Percentiles rank a stretch among this genome's conserved stretches.
Conservation (phyloP, 176 grass and related monocot genomes). For the Ensete glaucum region DNA sequence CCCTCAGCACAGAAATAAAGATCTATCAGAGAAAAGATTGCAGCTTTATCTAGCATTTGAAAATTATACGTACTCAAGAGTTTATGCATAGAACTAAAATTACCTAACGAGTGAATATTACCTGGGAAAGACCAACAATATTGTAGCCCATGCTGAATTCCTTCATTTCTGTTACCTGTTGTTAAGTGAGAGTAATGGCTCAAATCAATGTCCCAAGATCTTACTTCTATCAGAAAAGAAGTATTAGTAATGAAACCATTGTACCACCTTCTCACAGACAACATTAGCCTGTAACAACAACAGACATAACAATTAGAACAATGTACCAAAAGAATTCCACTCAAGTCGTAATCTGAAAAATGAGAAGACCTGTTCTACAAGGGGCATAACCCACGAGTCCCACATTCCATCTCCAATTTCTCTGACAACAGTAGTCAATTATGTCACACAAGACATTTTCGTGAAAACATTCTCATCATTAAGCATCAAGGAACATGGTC, state of each 20-base stretch:
- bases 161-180: conserved; percentile 79
- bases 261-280: conserved; percentile 82
- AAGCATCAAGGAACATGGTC: not conserved
- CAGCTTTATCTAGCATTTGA: not conserved
- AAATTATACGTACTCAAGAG: not conserved
- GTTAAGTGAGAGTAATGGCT: conserved; percentile 32
- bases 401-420: conserved; percentile 70
- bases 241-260: conserved; percentile 24
- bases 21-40: not conserved
- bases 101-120: conserved; percentile 24
- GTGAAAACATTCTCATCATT: not conserved
- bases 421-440: conserved; percentile 30
- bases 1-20: not conserved
- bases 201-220: conserved; percentile 17
- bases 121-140: conserved; percentile 90
- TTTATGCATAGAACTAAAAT: conserved; percentile 2
- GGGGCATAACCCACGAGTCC: conserved; percentile 88
- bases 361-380: conserved; percentile 59
- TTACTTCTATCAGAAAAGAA: conserved; percentile 13
- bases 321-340: conserved; percentile 6
- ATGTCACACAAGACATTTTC: conserved; percentile 13
- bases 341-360: conserved; percentile 2
- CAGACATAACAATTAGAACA: conserved; percentile 11
- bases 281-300: conserved; percentile 47
- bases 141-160: conserved; percentile 73